Evolutionary conservation across 1,284 basidiomycete genomes (phyloP).

Genomic region (Ustilago loliicola): DNA sequence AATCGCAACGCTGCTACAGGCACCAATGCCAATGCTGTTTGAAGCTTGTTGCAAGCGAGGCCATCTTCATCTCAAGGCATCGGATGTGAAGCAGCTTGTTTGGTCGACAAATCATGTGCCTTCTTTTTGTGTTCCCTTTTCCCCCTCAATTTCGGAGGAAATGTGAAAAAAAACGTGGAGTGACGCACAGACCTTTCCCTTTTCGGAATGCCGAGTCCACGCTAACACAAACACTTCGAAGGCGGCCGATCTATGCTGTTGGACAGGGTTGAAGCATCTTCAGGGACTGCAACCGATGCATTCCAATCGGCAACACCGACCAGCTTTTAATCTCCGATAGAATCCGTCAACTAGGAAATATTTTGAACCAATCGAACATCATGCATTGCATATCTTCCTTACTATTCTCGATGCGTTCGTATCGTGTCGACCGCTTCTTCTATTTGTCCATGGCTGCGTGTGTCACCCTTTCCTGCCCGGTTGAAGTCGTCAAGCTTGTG

Average conservation of each 20-base stretch:
- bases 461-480: background rate
- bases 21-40: background rate
- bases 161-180: slow-evolving; percentile 21
- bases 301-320: background rate
- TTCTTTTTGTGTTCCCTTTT: background rate
- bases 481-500: background rate
- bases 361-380: background rate
- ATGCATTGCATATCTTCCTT: background rate
- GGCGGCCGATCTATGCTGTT: too few relatives aligned
- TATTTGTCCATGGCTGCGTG: background rate
- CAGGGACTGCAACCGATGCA: too few relatives aligned
- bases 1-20: too few relatives aligned
- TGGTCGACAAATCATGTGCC: background rate
- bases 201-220: background rate
- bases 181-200: slow-evolving; percentile 26
- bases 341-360: background rate
- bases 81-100: background rate
- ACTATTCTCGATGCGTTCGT: too few relatives aligned
- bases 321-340: slow-evolving; percentile 9
- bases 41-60: background rate
- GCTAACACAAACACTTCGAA: background rate
- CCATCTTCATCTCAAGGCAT: background rate
- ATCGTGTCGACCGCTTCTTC: too few relatives aligned
- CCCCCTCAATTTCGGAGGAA: slow-evolving; percentile 6
- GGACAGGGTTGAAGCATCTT: too few relatives aligned